Percentiles rank a stretch among this genome's conserved stretches.
These are phyloP conservation scores for Polygonum aviculare DNA, from an alignment of 148 eudicot species.

Conservation along the genomic window DNA sequence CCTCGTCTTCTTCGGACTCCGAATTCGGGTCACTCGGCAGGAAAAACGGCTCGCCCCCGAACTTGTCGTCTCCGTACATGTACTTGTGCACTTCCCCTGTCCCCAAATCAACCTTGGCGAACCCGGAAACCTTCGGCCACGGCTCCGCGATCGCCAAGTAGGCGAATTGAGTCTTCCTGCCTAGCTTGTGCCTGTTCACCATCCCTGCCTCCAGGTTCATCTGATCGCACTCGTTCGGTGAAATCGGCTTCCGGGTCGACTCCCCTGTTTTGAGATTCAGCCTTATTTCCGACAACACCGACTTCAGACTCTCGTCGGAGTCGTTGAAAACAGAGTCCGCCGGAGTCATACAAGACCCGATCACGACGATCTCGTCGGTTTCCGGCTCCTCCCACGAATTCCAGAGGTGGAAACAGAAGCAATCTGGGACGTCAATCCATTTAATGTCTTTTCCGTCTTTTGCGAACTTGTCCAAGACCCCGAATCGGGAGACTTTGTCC, in stretches of 20 bases:
- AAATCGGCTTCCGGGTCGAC: constrained; percentile 37
- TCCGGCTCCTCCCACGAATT: constrained; percentile 16
- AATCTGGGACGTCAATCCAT: constrained; percentile 12
- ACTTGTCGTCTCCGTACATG: constrained; percentile 32
- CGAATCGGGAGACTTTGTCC: constrained; percentile 10
- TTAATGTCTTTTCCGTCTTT: neutral
- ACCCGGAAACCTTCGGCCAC: constrained; percentile 84
- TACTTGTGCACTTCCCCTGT: constrained; percentile 44
- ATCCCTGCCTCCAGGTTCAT: constrained; percentile 1
- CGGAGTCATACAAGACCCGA: constrained; percentile 15
- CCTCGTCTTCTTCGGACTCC: constrained; percentile 54
- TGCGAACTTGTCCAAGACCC: neutral
- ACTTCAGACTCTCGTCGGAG: neutral
- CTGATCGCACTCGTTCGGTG: constrained; percentile 25
- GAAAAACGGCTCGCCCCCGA: neutral
- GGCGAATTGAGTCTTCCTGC: constrained; percentile 46
- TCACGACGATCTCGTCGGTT: constrained; percentile 10
- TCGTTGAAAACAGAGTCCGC: constrained; percentile 17
- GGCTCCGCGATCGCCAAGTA: constrained; percentile 83
- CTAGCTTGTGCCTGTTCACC: neutral
- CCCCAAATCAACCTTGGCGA: constrained; percentile 59
- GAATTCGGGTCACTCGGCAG: constrained; percentile 10
- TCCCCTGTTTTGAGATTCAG: constrained; percentile 52
- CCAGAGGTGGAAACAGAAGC: constrained; percentile 17
- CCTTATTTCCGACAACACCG: neutral